Conservation (phyloP, 2,329 filamentous ascomycete genomes). For the Plenodomus biglobosus region DNA sequence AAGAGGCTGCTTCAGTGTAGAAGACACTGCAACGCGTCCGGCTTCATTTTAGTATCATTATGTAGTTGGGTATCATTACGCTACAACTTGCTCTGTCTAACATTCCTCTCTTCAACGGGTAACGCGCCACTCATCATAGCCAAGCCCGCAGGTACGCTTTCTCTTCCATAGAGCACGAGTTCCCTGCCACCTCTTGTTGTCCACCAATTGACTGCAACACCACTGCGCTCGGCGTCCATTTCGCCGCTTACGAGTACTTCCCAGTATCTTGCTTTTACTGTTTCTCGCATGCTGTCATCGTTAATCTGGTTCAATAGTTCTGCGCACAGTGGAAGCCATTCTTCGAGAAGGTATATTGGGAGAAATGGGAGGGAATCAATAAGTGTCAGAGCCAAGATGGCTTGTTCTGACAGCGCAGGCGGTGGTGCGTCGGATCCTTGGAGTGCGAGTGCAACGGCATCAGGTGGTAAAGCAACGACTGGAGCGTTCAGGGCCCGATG, state of each 20-base stretch:
- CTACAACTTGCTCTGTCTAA: slow-evolving; percentile 54
- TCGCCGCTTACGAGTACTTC: slow-evolving; percentile 77
- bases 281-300: slow-evolving; percentile 63
- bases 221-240: slow-evolving; percentile 83
- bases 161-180: slow-evolving; percentile 58
- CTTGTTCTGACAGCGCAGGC: slow-evolving; percentile 70
- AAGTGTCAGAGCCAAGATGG: slow-evolving; percentile 72
- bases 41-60: background rate
- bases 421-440: slow-evolving; percentile 37
- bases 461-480: slow-evolving; percentile 46
- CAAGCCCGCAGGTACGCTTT: slow-evolving; percentile 48
- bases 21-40: background rate
- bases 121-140: slow-evolving; percentile 60
- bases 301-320: slow-evolving; percentile 65
- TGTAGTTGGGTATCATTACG: slow-evolving; percentile 8
- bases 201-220: slow-evolving; percentile 85
- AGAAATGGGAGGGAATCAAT: slow-evolving; percentile 78
- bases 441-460: slow-evolving; percentile 44
- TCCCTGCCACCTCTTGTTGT: slow-evolving; percentile 64
- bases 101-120: slow-evolving; percentile 27
- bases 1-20: background rate
- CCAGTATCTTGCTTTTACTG: slow-evolving; percentile 73
- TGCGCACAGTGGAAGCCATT: slow-evolving; percentile 77
- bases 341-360: slow-evolving; percentile 68
- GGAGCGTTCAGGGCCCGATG: slow-evolving; percentile 63